These are phyloP conservation scores for Coelastrella sp. DNA, from an alignment of 139 green algal genomes.

Conservation along the genomic window DNA sequence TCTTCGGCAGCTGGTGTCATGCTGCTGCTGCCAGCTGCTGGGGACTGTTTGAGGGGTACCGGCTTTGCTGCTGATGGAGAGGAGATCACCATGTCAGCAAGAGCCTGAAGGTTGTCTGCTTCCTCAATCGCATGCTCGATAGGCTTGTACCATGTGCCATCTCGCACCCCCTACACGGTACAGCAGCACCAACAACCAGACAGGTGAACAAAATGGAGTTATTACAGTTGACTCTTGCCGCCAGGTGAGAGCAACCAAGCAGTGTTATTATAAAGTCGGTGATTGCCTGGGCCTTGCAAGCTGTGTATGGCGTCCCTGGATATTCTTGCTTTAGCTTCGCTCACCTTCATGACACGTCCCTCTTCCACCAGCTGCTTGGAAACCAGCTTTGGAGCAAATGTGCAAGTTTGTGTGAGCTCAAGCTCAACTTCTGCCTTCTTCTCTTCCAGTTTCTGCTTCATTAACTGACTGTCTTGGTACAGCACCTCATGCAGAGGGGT, in stretches of 20 bases:
- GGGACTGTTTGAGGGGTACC: not conserved
- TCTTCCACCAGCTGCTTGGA: slow-evolving; percentile 49
- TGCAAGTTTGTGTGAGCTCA: slow-evolving; percentile 52
- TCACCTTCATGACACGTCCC: slow-evolving; percentile 52
- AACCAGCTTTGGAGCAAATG: slow-evolving; percentile 57
- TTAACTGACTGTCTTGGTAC: slow-evolving; percentile 49
- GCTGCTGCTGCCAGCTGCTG: not conserved
- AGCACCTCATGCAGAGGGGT: slow-evolving; percentile 61
- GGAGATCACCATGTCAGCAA: not conserved
- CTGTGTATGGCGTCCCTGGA: no score
- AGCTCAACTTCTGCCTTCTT: slow-evolving; percentile 35
- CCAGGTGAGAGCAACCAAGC: no score
- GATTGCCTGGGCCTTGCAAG: no score
- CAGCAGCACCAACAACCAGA: no score
- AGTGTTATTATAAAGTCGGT: no score
- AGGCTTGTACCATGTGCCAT: slow-evolving; percentile 29
- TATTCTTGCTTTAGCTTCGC: no score
- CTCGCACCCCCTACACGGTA: slow-evolving; percentile 30
- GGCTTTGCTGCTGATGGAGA: not conserved
- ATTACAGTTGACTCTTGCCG: no score
- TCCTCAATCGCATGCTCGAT: not conserved
- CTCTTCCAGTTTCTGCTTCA: slow-evolving; percentile 42
- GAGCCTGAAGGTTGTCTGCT: slow-evolving; percentile 23
- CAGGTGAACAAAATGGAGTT: no score
- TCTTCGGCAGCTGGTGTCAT: not conserved